Base-by-base conservation (phyloP, 768 basidiomycete genomes). In the Ramaria sp. region DNA sequence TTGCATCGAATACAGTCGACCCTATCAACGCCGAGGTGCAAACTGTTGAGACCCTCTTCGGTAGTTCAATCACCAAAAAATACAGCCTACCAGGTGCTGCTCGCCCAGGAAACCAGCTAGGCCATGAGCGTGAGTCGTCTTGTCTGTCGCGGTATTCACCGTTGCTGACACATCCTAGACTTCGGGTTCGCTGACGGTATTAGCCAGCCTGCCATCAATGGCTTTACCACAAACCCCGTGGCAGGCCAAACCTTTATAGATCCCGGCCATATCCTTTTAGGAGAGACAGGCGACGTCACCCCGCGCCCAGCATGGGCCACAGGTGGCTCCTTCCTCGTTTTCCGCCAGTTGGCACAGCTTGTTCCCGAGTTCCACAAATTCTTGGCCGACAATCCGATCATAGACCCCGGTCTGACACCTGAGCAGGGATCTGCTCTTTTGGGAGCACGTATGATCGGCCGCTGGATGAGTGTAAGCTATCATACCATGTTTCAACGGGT, bases 1-100 rank as follows among this genome's bases (percentile, higher is more conserved):
- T 82, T 50, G 72, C 79, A 27, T 78, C 75, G 1, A 77, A 78
- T 38, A 67, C 69, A 42, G 71, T 71, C 43, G 61, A 55, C 15
- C 72, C 70, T 0, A 66, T 76, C 43, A 59, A 74, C 17, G 58
- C 57, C 19, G 56, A 54, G 11, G 39, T 60, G 15, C 50, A 45
- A 22, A 24, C 47, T 9, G 49, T 64, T 43, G 71, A 71, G 15
- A 56, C 56, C 50, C 64, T 73, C 19, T 74, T 79, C 52, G 72
- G 71, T 13, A 54, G 69, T 4, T 74, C 76, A 9, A 70, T 79
- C 59, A 65, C 66, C 30, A 70, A 75, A 59, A 63, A 77, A 15
- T 61, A 61, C 63, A 63, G 55, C 62, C 73, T 62, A 42, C 61
- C 39, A 73, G 78, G 58, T 69, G 63, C 72, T 38, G 64, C 69